phyloP scores from a whole-genome alignment of 352 stramenopile species.

The Globisporangium uncinulatum region DNA sequence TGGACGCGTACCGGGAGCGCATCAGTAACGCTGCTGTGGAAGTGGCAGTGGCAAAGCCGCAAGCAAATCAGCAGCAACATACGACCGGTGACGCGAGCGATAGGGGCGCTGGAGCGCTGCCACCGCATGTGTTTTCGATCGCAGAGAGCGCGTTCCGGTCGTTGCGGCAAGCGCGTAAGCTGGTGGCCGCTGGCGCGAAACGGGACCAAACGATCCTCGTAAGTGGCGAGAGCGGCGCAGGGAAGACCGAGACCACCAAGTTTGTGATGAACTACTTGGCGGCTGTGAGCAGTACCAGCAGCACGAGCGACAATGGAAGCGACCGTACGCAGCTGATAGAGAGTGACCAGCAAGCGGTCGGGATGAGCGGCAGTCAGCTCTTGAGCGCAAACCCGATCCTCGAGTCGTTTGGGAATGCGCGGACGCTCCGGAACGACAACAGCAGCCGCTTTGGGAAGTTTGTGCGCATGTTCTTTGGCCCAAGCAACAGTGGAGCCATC shows the following conservation, averaged over 20 bases:
- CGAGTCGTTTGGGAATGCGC: constrained; percentile 82
- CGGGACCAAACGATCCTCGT: constrained; percentile 42
- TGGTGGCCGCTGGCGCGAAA: constrained; percentile 33
- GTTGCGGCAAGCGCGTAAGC: constrained; percentile 22
- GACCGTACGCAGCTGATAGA: too few relatives aligned
- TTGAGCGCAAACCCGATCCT: constrained; percentile 83
- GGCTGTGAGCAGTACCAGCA: constrained; percentile 11
- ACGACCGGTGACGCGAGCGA: neutral
- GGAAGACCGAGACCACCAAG: constrained; percentile 58
- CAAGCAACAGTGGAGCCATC: constrained; percentile 15
- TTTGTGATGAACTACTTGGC: constrained; percentile 76
- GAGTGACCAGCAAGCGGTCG: constrained; percentile 11
- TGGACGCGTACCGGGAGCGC: constrained; percentile 29
- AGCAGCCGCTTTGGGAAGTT: constrained; percentile 86
- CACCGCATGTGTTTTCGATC: constrained; percentile 80
- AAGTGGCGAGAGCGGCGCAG: constrained; percentile 38
- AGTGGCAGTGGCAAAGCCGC: neutral
- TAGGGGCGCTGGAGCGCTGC: constrained; percentile 19
- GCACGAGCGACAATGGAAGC: neutral
- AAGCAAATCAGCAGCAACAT: neutral
- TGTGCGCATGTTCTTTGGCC: constrained; percentile 82
- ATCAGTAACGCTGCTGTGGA: constrained; percentile 8
- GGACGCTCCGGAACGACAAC: constrained; percentile 77
- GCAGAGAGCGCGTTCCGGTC: constrained; percentile 68
- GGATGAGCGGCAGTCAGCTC: constrained; percentile 51